phyloP scores from a whole-genome alignment of 305 asterid genomes.

The Stenogyne calaminthoides region DNA sequence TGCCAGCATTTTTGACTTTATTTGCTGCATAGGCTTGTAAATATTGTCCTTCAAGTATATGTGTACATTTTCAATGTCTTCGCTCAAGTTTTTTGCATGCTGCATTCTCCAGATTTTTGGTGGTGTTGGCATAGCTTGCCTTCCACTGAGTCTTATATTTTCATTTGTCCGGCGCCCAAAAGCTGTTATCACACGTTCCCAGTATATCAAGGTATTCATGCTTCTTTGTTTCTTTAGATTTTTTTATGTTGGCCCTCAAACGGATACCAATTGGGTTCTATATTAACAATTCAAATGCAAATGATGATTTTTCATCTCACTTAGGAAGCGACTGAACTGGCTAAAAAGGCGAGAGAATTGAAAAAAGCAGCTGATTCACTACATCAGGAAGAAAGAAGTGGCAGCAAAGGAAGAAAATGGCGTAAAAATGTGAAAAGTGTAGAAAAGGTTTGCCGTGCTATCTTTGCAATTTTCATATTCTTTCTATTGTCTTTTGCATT shows the following conservation, averaged over 20 bases:
- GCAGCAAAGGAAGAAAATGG: slow-evolving; percentile 94
- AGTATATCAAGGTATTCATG: slow-evolving; percentile 84
- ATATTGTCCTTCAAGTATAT: neutral
- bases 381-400: slow-evolving; percentile 94
- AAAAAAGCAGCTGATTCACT: slow-evolving; percentile 93
- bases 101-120: slow-evolving; percentile 77
- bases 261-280: slow-evolving; percentile 6
- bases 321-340: slow-evolving; percentile 97
- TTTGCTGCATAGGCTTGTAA: neutral
- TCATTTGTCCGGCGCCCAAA: slow-evolving; percentile 94
- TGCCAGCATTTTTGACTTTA: neutral
- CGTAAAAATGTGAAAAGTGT: slow-evolving; percentile 94
- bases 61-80: slow-evolving; percentile 11
- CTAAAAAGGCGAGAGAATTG: slow-evolving; percentile 86
- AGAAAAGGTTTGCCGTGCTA: slow-evolving; percentile 64
- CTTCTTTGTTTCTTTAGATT: slow-evolving; percentile 7
- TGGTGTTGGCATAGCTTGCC: slow-evolving; percentile 97
- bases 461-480: neutral
- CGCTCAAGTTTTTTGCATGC: slow-evolving; percentile 32
- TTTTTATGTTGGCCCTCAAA: slow-evolving; percentile 8
- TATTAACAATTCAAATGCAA: slow-evolving; percentile 10
- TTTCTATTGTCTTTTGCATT: slow-evolving; percentile 9
- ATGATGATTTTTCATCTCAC: slow-evolving; percentile 27
- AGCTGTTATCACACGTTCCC: slow-evolving; percentile 98
- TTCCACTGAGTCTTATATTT: slow-evolving; percentile 86